A percentile compares a stretch with the other conserved stretches of the same genome.
Evolutionary conservation across 2,329 filamentous ascomycete genomes (phyloP).

Genomic region (Aspergillus sergii): DNA sequence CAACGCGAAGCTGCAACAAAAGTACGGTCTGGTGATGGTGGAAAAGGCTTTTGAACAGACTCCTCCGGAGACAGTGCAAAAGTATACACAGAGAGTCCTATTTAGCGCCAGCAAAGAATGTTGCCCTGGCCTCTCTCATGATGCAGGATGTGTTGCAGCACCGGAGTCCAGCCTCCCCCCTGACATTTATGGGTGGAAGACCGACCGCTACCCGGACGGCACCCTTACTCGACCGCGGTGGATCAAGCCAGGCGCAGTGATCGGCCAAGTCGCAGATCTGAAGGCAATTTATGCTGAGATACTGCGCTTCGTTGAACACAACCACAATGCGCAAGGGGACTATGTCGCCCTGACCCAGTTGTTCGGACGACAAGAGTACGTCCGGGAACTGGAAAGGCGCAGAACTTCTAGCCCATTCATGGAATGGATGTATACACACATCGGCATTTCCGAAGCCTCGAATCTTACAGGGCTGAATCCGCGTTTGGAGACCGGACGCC

Average conservation of each 20-base stretch:
- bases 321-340: constrained; percentile 39
- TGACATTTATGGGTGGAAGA: constrained; percentile 52
- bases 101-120: constrained; percentile 61
- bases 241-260: constrained; percentile 52
- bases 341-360: constrained; percentile 55
- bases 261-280: constrained; percentile 55
- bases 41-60: constrained; percentile 21
- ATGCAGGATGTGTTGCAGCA: constrained; percentile 56
- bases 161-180: constrained; percentile 55
- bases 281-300: constrained; percentile 49
- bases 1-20: constrained; percentile 54
- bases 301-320: constrained; percentile 39
- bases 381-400: constrained; percentile 47
- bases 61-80: constrained; percentile 34
- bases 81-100: constrained; percentile 56
- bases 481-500: constrained; percentile 37
- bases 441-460: constrained; percentile 41
- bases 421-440: constrained; percentile 40
- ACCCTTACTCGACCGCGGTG: constrained; percentile 50
- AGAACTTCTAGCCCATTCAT: constrained; percentile 35
- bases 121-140: constrained; percentile 43
- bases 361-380: constrained; percentile 56
- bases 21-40: constrained; percentile 48
- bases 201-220: constrained; percentile 40
- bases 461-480: constrained; percentile 41